Evolutionary conservation across 2,329 filamentous ascomycete species (phyloP), one percentile per base, ranked within the genome.

Genomic region (Fonsecaea multimorphosa): DNA sequence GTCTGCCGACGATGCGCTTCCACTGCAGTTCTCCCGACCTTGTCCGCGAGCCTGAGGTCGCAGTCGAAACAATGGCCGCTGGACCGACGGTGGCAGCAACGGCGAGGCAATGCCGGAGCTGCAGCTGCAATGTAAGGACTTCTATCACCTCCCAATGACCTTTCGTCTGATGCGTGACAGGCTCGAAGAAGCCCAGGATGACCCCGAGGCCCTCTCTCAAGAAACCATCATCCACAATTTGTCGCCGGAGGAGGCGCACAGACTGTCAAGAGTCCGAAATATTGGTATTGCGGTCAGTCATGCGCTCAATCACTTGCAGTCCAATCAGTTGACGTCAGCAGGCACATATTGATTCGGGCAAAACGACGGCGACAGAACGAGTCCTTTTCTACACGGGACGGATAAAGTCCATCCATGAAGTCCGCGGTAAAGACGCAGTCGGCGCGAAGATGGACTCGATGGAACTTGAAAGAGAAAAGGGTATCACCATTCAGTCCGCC

Each of bases 371-470:
- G 68, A 98, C 93, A 63, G 95, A 99, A 82, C 91, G 95, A 78
- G 93, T 99, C 52, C 89, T 99, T 64, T 99, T 93, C 86, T 99
- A 99, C 80, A 98, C 95, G 62, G 95, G 95, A 71, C 90, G 95
- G 76, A 97, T 97, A 81, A 96, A 96, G 77, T 86, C 92, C 34
- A 98, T 99, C 74, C 95, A 99, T 83, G 95, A 99, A 81, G 95
- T 99, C 51, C 88, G 95, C 75, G 93, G 93, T 66, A 93, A 94
- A 76, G 95, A 99, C 85, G 87, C 91, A 38, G 93, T 97, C 46
- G 95, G 95, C 71, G 95, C 95, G 67, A 99, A 99, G 84, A 99
- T 99, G 95, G 95, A 99, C 83, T 97, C 93, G 29, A 99, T 99
- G 95, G 95, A 99, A 73, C 84, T 99, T 72, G 95, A 99, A 82